These are phyloP conservation scores for Colletotrichum limetticola DNA, from an alignment of 2,329 filamentous ascomycete genomes.

Conservation along the genomic window DNA sequence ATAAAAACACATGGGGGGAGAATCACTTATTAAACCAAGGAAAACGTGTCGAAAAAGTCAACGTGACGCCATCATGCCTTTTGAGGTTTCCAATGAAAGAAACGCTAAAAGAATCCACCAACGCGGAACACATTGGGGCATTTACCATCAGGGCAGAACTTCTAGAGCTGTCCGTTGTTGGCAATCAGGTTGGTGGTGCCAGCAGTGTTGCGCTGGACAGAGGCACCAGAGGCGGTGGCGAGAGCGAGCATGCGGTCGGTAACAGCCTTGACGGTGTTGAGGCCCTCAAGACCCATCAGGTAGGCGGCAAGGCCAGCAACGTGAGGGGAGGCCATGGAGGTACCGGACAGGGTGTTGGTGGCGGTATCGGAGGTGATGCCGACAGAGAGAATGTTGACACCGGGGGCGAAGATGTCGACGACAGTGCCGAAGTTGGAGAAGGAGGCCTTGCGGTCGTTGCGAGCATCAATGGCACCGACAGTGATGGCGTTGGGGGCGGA, in stretches of 20 bases:
- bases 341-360: constrained; percentile 60
- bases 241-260: constrained; percentile 62
- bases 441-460: constrained; percentile 56
- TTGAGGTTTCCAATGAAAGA: neutral
- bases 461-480: constrained; percentile 67
- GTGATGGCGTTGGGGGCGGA: constrained; percentile 67
- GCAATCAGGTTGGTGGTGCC: constrained; percentile 65
- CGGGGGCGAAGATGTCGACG: constrained; percentile 68
- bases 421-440: constrained; percentile 69
- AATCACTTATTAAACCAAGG: constrained; percentile 27
- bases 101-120: neutral
- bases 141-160: neutral
- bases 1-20: constrained; percentile 6
- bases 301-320: constrained; percentile 76
- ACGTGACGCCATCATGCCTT: constrained; percentile 15
- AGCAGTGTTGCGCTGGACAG: constrained; percentile 52
- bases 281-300: constrained; percentile 66
- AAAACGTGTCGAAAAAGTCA: constrained; percentile 5
- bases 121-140: too few species aligned
- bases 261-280: constrained; percentile 57
- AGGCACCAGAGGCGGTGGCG: constrained; percentile 56
- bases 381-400: constrained; percentile 63
- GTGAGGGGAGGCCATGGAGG: constrained; percentile 75
- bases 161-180: constrained; percentile 61
- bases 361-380: constrained; percentile 61